Base-by-base conservation (phyloP, 805 yeast genomes). In the baker's yeast (Saccharomyces cerevisiae) region DNA sequence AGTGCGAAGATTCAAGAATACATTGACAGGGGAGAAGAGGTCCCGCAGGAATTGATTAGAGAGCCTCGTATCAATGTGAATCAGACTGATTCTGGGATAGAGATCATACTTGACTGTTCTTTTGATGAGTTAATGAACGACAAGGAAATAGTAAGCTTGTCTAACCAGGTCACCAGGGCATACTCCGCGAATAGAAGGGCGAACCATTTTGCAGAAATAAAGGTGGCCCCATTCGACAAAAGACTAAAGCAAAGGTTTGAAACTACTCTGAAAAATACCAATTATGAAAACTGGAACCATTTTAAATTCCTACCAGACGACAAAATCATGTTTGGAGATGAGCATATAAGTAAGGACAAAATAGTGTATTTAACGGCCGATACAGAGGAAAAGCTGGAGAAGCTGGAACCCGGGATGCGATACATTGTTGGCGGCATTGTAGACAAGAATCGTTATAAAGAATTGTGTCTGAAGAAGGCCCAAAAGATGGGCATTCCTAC, bases 341-440 rank as follows among this genome's bases (percentile, higher is more conserved):
- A 65, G 28, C 66, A 65, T 60, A 55, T 72, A 57, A 76, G 74
- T 41, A 62, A 66, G 48, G 61, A 72, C 1, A 78, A 79, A 41
- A 75, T 73, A 46, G 78, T 89, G 0, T 92, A 94, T 63, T 72
- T 92, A 41, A 84, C 96, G 0, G 95, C 97, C 0, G 99, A 92
- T 63, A 85, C 97, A 0, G 87, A 84, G 8, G 86, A 85, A 6
- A 80, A 76, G 24, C 63, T 94, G 36, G 81, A 78, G 10, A 79
- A 75, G 27, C 73, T 92, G 52, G 82, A 84, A 57, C 80, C 82
- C 4, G 87, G 85, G 2, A 75, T 77, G 66, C 87, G 95, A 0
- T 92, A 92, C 61, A 81, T 92, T 47, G 83, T 92, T 50, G 99
- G 99, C 9, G 99, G 98, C 0, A 92, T 92, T 54, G 98, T 92